Conservation (phyloP, 1,284 basidiomycete species). For the Sphaerobolus stellatus region DNA sequence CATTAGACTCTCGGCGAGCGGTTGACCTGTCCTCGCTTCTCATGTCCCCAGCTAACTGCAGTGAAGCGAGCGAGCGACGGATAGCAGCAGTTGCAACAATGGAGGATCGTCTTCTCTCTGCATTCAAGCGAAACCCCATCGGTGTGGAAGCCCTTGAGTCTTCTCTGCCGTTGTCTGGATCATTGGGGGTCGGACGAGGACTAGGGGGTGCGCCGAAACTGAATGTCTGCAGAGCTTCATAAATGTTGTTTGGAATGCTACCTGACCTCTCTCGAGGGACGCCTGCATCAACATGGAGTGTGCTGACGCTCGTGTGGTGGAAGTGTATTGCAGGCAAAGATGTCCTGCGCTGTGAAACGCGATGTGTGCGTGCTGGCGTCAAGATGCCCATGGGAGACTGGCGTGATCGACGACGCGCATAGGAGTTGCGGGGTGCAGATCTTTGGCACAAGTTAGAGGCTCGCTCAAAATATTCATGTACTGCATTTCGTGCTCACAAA, state of each 20-base stretch:
- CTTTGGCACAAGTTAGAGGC: neutral
- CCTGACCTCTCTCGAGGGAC: neutral
- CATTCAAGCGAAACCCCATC: no score
- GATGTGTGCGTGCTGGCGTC: neutral
- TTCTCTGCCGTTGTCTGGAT: no score
- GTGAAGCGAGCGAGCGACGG: no score
- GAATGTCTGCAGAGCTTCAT: constrained; percentile 38
- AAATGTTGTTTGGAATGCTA: constrained; percentile 33
- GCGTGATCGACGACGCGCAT: constrained; percentile 13
- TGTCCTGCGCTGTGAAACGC: constrained; percentile 5
- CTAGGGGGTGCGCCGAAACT: constrained; percentile 38
- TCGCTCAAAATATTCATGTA: neutral
- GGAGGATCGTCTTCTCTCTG: no score
- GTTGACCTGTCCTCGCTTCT: no score
- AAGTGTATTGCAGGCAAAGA: constrained; percentile 8
- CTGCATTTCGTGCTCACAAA: neutral
- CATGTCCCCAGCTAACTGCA: no score
- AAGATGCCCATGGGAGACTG: constrained; percentile 9
- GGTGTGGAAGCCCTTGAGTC: no score
- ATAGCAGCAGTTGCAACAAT: no score
- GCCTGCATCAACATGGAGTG: constrained; percentile 5
- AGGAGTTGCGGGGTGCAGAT: neutral
- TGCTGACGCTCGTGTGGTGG: constrained; percentile 1
- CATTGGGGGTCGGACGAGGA: constrained; percentile 12
- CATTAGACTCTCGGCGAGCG: no score